phyloP scores from a whole-genome alignment of 495 filamentous ascomycete species.

The Lentithecium fluviatile region DNA sequence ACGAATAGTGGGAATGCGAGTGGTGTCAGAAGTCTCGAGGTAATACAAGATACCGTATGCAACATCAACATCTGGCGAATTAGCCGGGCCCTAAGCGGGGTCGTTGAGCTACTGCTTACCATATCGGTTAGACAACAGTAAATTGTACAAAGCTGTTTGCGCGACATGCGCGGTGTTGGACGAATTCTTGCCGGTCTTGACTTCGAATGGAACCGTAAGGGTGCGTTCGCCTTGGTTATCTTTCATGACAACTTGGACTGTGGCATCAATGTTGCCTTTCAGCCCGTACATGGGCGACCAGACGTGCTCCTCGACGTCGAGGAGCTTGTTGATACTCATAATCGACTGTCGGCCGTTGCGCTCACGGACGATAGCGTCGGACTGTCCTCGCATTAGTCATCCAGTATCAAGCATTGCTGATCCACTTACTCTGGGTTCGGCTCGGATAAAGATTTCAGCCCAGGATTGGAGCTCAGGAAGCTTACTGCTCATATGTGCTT shows the following conservation, averaged over 20 bases:
- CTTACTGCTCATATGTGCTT: slow-evolving; percentile 74
- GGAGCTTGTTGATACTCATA: slow-evolving; percentile 85
- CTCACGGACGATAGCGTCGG: slow-evolving; percentile 73
- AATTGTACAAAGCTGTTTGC: slow-evolving; percentile 90
- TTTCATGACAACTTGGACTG: slow-evolving; percentile 80
- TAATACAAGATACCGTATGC: slow-evolving; percentile 91
- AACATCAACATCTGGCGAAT: slow-evolving; percentile 70
- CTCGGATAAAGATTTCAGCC: slow-evolving; percentile 76
- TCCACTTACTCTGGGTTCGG: slow-evolving; percentile 63
- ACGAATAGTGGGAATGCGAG: slow-evolving; percentile 77
- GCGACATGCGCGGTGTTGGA: slow-evolving; percentile 75
- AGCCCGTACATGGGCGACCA: slow-evolving; percentile 97
- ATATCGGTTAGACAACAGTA: slow-evolving; percentile 91
- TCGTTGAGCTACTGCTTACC: slow-evolving; percentile 49
- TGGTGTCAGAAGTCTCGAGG: slow-evolving; percentile 80
- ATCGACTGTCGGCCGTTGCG: slow-evolving; percentile 68
- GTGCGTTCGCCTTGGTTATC: slow-evolving; percentile 62
- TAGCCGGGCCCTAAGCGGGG: slow-evolving; percentile 6
- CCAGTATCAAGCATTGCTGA: not conserved
- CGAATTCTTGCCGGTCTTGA: slow-evolving; percentile 87
- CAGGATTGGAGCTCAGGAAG: slow-evolving; percentile 74
- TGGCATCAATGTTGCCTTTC: slow-evolving; percentile 98
- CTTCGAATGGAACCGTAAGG: slow-evolving; percentile 85
- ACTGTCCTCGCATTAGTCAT: slow-evolving; percentile 43
- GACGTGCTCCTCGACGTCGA: slow-evolving; percentile 95